Evolutionary conservation across 169 alveolate species (phyloP).

Genomic region (Cryptosporidium xiaoi): DNA sequence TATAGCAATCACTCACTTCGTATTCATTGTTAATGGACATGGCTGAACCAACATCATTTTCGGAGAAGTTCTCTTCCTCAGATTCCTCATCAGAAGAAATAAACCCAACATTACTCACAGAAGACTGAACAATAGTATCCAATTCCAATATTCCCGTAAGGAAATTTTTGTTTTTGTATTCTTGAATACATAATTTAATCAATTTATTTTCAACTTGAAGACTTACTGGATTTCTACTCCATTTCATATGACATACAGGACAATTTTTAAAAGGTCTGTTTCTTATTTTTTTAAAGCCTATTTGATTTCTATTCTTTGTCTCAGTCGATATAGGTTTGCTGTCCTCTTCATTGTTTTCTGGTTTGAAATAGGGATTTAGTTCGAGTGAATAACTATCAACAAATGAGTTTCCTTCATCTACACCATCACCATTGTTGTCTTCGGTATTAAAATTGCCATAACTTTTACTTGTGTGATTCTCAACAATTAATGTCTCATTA

Average conservation of each 20-base stretch:
- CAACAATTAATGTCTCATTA: conserved; percentile 9
- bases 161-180: conserved; percentile 3
- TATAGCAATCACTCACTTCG: not conserved
- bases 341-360: not conserved
- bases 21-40: not conserved
- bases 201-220: conserved; percentile 58
- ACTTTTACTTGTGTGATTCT: not conserved
- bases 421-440: not conserved
- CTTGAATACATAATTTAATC: conserved; percentile 33
- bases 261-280: conserved; percentile 62
- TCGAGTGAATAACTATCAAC: not conserved
- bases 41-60: not conserved
- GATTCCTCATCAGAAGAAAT: conserved; percentile 71
- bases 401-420: too few species aligned
- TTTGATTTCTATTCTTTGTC: not conserved
- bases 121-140: conserved; percentile 43
- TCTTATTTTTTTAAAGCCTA: conserved; percentile 2
- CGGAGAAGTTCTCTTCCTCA: conserved; percentile 20
- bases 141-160: conserved; percentile 40
- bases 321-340: not conserved
- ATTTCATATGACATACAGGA: conserved; percentile 50
- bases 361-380: not conserved
- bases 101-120: conserved; percentile 67
- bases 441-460: not conserved
- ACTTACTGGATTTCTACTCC: conserved; percentile 70